A percentile compares a stretch with the other conserved stretches of the same genome.
Evolutionary conservation across 352 stramenopile species (phyloP).

Genomic region (Globisporangium sylvaticum): DNA sequence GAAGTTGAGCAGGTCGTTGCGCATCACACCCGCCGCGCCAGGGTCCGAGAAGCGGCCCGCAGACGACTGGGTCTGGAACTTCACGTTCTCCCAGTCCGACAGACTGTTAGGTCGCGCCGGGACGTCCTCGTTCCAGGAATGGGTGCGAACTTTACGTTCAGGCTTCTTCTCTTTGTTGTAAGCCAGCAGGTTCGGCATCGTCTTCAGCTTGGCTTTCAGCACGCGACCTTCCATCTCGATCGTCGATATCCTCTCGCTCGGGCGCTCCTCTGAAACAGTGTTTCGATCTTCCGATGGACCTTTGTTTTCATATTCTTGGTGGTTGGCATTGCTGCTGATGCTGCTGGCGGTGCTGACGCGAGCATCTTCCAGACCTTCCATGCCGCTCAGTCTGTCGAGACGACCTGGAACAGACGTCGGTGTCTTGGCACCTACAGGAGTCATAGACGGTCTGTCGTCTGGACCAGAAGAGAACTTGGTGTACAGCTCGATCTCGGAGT

Average conservation of each 20-base stretch:
- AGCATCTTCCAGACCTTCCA: slow-evolving; percentile 30
- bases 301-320: slow-evolving; percentile 11
- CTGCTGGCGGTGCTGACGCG: slow-evolving; percentile 26
- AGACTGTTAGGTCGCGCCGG: slow-evolving; percentile 24
- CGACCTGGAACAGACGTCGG: slow-evolving; percentile 28
- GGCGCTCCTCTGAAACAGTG: slow-evolving; percentile 1
- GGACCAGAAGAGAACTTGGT: slow-evolving; percentile 30
- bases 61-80: slow-evolving; percentile 36
- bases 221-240: slow-evolving; percentile 28
- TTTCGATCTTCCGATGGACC: slow-evolving; percentile 18
- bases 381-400: slow-evolving; percentile 33
- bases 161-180: slow-evolving; percentile 41
- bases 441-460: slow-evolving; percentile 24
- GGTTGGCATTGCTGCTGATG: slow-evolving; percentile 14
- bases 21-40: slow-evolving; percentile 27
- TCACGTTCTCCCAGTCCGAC: slow-evolving; percentile 48
- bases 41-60: slow-evolving; percentile 67
- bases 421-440: slow-evolving; percentile 20
- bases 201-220: slow-evolving; percentile 35
- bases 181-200: slow-evolving; percentile 48
- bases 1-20: slow-evolving; percentile 73
- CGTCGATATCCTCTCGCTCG: slow-evolving; percentile 9
- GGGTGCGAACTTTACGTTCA: slow-evolving; percentile 26
- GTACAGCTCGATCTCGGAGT: slow-evolving; percentile 38
- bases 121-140: slow-evolving; percentile 59